Evolutionary conservation across 2,329 filamentous ascomycete genomes (phyloP).

Genomic region (Rugonectria rugulosa): DNA sequence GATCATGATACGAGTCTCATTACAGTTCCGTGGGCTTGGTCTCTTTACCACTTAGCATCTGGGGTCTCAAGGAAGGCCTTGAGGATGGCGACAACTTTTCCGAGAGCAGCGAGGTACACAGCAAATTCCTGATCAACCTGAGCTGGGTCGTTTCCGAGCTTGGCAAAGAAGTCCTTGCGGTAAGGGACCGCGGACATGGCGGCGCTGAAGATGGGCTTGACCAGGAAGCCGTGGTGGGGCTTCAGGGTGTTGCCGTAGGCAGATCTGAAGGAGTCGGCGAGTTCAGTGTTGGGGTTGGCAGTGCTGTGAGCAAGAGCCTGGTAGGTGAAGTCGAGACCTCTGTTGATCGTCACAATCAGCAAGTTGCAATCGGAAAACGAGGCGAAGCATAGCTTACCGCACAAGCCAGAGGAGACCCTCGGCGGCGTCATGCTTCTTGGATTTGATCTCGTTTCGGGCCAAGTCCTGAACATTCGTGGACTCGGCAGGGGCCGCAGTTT

Average conservation of each 20-base stretch:
- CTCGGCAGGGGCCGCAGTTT: constrained; percentile 77
- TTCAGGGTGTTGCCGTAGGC: constrained; percentile 90
- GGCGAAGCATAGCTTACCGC: constrained; percentile 65
- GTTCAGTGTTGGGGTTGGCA: constrained; percentile 72
- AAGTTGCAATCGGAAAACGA: neutral
- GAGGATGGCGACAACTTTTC: constrained; percentile 81
- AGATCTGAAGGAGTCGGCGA: constrained; percentile 83
- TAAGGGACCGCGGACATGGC: constrained; percentile 95
- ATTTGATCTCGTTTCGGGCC: constrained; percentile 84
- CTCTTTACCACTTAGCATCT: constrained; percentile 64
- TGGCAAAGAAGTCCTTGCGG: constrained; percentile 89
- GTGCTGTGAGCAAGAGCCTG: constrained; percentile 83
- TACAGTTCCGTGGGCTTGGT: constrained; percentile 3
- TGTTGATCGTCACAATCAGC: constrained; percentile 46
- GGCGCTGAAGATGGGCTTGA: constrained; percentile 91
- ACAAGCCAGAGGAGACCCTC: constrained; percentile 92
- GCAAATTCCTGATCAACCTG: constrained; percentile 71
- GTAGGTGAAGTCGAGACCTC: constrained; percentile 92
- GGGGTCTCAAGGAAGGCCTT: constrained; percentile 64
- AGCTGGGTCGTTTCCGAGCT: constrained; percentile 74
- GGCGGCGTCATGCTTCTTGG: constrained; percentile 86
- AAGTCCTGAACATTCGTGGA: constrained; percentile 88
- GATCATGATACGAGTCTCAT: constrained; percentile 13
- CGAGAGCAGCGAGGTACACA: constrained; percentile 78
- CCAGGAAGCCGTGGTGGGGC: constrained; percentile 85